Evolutionary conservation across 192 early-diverging fungal genomes (phyloP).

Genomic region (Funneliformis mosseae): DNA sequence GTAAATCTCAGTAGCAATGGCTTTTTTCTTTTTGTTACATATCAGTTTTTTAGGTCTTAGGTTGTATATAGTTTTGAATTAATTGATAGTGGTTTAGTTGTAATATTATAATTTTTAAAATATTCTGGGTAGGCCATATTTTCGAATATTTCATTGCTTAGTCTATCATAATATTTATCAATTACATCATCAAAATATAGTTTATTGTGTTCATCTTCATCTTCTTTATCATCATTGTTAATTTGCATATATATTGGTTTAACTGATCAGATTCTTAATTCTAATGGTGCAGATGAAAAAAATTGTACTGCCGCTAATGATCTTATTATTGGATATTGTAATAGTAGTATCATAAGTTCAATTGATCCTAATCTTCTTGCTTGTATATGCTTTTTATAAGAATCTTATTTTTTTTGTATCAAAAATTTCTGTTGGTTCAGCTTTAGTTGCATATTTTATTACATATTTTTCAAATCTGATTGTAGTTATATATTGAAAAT

Average conservation of each 20-base stretch:
- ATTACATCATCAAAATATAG: not conserved
- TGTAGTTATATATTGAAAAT: too few species aligned
- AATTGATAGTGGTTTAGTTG: not conserved
- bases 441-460: too few species aligned
- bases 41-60: not conserved
- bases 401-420: too few species aligned
- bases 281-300: not conserved
- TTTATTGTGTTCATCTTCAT: not conserved
- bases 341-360: not conserved
- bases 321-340: not conserved
- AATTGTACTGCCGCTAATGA: not conserved
- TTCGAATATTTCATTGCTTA: not conserved
- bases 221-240: too few species aligned
- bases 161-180: not conserved
- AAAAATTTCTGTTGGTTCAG: too few species aligned
- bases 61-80: too few species aligned
- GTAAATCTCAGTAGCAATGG: not conserved
- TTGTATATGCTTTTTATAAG: too few species aligned
- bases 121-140: not conserved
- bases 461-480: too few species aligned
- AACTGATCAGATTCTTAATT: not conserved
- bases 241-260: not conserved
- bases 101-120: not conserved
- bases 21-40: not conserved
- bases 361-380: not conserved